Conservation (phyloP, 2,329 filamentous ascomycete species). For the Ustilaginoidea virens region DNA sequence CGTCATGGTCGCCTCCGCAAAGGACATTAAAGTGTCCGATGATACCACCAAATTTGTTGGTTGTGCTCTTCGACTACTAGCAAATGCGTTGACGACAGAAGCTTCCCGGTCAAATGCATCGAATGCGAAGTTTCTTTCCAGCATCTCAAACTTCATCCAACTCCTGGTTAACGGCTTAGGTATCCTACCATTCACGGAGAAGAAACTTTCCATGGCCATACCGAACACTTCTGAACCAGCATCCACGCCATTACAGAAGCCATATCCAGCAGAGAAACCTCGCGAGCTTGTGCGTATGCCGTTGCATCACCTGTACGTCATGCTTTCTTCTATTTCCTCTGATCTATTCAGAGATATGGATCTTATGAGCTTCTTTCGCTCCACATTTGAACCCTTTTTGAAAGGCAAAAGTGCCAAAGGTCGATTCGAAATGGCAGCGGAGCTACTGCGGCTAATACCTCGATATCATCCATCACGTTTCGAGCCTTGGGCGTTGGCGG, state of each 20-base stretch:
- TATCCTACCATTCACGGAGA: conserved; percentile 47
- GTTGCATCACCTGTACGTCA: conserved; percentile 48
- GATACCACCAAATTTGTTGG: conserved; percentile 73
- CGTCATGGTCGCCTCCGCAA: conserved; percentile 52
- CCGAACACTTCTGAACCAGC: conserved; percentile 45
- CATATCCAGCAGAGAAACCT: conserved; percentile 34
- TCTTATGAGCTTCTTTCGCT: conserved; percentile 28
- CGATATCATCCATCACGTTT: conserved; percentile 28
- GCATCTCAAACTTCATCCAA: conserved; percentile 34
- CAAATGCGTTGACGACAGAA: conserved; percentile 27
- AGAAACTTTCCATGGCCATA: conserved; percentile 33
- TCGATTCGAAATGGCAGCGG: conserved; percentile 30
- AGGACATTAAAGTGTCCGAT: conserved; percentile 78
- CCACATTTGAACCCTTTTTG: conserved; percentile 44
- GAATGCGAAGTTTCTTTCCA: conserved; percentile 36
- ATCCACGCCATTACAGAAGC: conserved; percentile 50
- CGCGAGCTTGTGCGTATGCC: conserved; percentile 39
- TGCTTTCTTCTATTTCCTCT: conserved; percentile 37
- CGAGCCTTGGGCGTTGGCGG: conserved; percentile 35
- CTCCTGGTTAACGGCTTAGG: conserved; percentile 37
- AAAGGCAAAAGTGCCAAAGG: conserved; percentile 27
- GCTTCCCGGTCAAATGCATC: conserved; percentile 6
- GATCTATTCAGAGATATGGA: conserved; percentile 31
- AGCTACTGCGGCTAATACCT: conserved; percentile 35
- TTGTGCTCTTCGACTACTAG: conserved; percentile 51